Evolutionary conservation across 1,139 yeast genomes (phyloP).

Genomic region (Geotrichum fermentans): DNA sequence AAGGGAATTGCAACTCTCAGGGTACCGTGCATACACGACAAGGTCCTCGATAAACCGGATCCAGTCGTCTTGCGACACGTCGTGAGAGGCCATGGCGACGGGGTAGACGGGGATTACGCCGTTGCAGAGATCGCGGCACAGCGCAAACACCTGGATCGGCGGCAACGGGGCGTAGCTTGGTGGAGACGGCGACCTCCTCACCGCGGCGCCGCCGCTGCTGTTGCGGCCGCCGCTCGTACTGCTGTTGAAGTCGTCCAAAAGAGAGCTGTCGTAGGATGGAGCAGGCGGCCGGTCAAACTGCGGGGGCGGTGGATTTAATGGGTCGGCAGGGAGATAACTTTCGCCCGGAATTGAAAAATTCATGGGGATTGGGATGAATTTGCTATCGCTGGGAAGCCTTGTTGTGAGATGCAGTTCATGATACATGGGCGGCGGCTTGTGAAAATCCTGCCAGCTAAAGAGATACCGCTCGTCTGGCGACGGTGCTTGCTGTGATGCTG

Average conservation of each 20-base stretch:
- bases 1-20: neutral
- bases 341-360: slow-evolving; percentile 13
- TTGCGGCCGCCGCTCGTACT: neutral
- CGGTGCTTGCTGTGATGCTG: too few species aligned
- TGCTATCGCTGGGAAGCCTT: neutral
- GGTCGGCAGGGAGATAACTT: slow-evolving; percentile 8
- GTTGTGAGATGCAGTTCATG: slow-evolving; percentile 1
- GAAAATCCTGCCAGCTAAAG: neutral
- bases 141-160: slow-evolving; percentile 5
- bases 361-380: slow-evolving; percentile 6
- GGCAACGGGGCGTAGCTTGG: neutral
- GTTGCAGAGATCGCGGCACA: slow-evolving; percentile 8
- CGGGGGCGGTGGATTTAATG: slow-evolving; percentile 6
- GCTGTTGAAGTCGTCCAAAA: neutral
- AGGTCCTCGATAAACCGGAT: slow-evolving; percentile 11
- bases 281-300: slow-evolving; percentile 3
- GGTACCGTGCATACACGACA: slow-evolving; percentile 11
- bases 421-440: slow-evolving; percentile 1
- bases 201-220: neutral
- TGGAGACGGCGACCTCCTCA: neutral
- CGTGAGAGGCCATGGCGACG: neutral
- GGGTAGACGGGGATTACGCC: slow-evolving; percentile 12
- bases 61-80: slow-evolving; percentile 12
- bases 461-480: neutral
- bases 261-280: neutral